These are phyloP conservation scores for Alternaria brassicicola DNA, from an alignment of 2,329 filamentous ascomycete species.

Conservation along the genomic window DNA sequence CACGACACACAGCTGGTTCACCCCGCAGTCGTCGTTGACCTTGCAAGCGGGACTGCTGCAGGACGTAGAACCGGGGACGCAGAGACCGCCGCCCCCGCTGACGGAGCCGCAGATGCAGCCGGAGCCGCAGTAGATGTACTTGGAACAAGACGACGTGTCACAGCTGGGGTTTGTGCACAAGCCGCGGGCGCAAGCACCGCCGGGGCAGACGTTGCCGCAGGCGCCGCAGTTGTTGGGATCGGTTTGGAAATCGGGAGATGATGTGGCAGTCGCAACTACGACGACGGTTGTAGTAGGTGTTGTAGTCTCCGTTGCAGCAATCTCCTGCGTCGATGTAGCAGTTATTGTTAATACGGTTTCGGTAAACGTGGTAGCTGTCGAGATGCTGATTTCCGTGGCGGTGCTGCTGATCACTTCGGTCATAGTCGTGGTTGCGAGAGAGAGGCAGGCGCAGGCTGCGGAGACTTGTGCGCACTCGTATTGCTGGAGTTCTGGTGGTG, in stretches of 20 bases:
- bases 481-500: neutral
- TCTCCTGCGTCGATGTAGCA: neutral
- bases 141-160: neutral
- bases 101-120: neutral
- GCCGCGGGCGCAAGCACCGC: neutral
- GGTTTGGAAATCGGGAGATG: neutral
- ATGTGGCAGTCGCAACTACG: neutral
- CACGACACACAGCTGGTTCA: neutral
- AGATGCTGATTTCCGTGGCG: neutral
- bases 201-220: neutral
- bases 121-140: neutral
- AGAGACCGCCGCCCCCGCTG: neutral
- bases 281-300: neutral
- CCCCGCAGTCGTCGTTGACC: neutral
- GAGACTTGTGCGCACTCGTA: neutral
- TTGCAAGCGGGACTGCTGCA: neutral
- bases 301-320: neutral
- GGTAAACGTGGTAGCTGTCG: neutral
- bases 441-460: neutral
- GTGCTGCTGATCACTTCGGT: neutral
- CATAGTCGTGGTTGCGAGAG: neutral
- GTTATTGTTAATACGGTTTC: neutral
- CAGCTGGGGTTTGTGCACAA: neutral
- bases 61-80: neutral
- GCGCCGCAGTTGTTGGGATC: slow-evolving; percentile 2